Conservation (phyloP, 2,329 filamentous ascomycete species). For the Colletotrichum scovillei region DNA sequence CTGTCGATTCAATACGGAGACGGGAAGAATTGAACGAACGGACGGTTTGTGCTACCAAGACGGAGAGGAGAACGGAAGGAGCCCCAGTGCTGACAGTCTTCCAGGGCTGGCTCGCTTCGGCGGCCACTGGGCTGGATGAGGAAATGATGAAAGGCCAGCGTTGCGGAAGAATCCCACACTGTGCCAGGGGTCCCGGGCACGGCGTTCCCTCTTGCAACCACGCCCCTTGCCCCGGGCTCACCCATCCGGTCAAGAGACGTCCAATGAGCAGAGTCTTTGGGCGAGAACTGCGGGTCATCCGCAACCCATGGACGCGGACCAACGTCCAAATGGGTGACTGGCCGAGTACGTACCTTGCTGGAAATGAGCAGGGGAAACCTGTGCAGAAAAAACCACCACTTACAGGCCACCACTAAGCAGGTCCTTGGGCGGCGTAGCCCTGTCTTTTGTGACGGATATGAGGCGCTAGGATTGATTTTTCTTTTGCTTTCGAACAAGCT, state of each 20-base stretch:
- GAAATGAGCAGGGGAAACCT: not conserved
- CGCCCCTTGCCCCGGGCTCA: not conserved
- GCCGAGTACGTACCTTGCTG: not conserved
- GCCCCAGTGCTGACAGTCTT: not conserved
- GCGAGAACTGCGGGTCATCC: not conserved
- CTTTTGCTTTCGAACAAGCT: not conserved
- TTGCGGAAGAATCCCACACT: slow-evolving; percentile 17
- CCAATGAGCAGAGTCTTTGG: slow-evolving; percentile 6
- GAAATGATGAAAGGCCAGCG: slow-evolving; percentile 17
- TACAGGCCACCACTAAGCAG: not conserved
- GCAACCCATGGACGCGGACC: slow-evolving; percentile 5
- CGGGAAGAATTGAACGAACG: not conserved
- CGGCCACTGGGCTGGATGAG: slow-evolving; percentile 22
- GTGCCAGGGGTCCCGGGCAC: slow-evolving; percentile 14
- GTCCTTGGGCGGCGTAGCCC: not conserved
- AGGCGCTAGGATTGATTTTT: not conserved
- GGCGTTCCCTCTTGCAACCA: slow-evolving; percentile 8
- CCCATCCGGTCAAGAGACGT: not conserved
- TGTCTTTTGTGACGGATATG: not conserved
- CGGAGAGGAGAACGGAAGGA: slow-evolving; percentile 10
- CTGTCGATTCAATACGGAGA: not conserved
- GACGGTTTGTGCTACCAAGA: not conserved
- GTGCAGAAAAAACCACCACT: not conserved
- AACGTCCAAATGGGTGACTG: slow-evolving; percentile 11
- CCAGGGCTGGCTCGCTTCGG: not conserved